Conservation (phyloP, 495 filamentous ascomycete genomes). For the Astrothelium subdiscretum region DNA sequence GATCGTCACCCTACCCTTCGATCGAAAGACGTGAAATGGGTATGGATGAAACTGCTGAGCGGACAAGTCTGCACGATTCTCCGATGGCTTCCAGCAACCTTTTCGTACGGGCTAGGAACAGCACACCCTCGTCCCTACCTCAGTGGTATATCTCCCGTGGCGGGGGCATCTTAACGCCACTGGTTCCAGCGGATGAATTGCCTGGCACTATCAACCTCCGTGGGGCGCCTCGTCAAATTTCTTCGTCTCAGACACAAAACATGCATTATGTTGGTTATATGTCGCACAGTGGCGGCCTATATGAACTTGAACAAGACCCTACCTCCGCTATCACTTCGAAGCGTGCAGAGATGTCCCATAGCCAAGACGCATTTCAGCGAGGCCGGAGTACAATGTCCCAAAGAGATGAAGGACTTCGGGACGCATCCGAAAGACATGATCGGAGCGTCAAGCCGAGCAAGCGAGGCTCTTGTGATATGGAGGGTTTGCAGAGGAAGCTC, state of each 20-base stretch:
- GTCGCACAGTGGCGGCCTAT: conserved; percentile 7
- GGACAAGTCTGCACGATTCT: not conserved
- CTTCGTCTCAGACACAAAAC: conserved; percentile 4
- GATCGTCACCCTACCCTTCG: not conserved
- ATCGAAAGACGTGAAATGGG: not conserved
- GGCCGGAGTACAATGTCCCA: not conserved
- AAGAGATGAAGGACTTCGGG: not conserved
- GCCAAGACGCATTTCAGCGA: not conserved
- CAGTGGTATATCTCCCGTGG: conserved; percentile 12
- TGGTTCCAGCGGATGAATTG: conserved; percentile 19
- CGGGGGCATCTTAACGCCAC: conserved; percentile 12
- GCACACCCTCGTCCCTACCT: not conserved
- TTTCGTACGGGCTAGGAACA: not conserved
- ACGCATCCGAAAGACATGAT: too few species aligned
- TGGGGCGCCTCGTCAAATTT: conserved; percentile 12
- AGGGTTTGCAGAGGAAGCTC: not conserved
- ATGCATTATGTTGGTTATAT: conserved; percentile 14
- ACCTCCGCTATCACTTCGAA: not conserved
- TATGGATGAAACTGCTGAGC: not conserved
- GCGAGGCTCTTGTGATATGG: not conserved
- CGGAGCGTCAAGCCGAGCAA: not conserved
- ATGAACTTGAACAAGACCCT: conserved; percentile 9
- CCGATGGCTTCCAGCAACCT: not conserved
- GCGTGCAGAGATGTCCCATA: not conserved
- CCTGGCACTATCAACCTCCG: conserved; percentile 13